Percentiles rank a stretch among this genome's conserved stretches.
phyloP scores from a whole-genome alignment of 2,329 filamentous ascomycete genomes.

The Fusarium musae region DNA sequence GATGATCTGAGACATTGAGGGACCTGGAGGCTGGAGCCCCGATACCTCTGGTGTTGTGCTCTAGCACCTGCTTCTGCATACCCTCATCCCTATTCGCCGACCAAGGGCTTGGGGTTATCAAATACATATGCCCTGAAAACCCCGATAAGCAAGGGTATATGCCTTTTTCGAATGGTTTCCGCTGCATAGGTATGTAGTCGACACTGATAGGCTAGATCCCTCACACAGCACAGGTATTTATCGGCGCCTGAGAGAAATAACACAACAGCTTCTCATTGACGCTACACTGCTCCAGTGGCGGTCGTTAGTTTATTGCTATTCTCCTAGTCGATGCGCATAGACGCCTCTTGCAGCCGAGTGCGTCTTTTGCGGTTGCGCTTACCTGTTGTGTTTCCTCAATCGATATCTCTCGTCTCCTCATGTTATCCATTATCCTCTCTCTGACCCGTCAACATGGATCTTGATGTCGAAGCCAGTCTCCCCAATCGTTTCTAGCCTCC shows the following conservation, averaged over 20 bases:
- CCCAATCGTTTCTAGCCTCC: not conserved
- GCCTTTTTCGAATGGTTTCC: conserved; percentile 16
- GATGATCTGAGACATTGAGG: conserved; percentile 23
- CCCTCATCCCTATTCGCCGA: conserved; percentile 28
- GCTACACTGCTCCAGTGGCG: not conserved
- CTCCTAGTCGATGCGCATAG: conserved; percentile 7
- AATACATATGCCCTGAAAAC: conserved; percentile 8
- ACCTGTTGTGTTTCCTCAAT: conserved; percentile 11
- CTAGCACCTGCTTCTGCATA: conserved; percentile 31
- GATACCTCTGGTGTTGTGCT: conserved; percentile 12
- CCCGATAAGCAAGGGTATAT: conserved; percentile 29
- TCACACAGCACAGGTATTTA: not conserved
- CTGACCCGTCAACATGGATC: not conserved
- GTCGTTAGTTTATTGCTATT: not conserved
- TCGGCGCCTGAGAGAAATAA: conserved; percentile 4
- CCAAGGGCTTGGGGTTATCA: conserved; percentile 11
- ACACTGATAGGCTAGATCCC: not conserved
- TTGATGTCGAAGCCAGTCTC: not conserved
- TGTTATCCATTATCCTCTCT: not conserved
- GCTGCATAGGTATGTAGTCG: conserved; percentile 13
- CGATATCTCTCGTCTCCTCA: conserved; percentile 21
- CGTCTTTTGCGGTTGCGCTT: conserved; percentile 1
- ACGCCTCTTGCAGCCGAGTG: not conserved
- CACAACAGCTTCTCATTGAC: conserved; percentile 8
- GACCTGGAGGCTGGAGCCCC: not conserved